Percentiles rank a stretch among this genome's conserved stretches.
Evolutionary conservation across 441 rosid genomes (phyloP).

Genomic region (Euphorbia corollata): DNA sequence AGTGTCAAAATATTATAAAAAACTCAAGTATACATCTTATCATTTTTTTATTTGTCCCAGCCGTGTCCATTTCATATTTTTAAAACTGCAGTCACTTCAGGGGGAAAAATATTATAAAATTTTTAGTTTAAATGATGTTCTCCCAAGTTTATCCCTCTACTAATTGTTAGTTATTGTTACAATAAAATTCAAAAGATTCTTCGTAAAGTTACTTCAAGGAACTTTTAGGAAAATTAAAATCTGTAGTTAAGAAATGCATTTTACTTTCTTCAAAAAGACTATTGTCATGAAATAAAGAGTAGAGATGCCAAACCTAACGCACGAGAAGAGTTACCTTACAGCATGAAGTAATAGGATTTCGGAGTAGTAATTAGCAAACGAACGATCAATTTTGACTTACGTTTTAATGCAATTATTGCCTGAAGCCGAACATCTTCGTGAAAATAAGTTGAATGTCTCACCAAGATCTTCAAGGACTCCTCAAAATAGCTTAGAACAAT

Average conservation of each 20-base stretch:
- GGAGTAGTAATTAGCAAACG: not conserved
- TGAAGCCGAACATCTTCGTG: slow-evolving; percentile 99
- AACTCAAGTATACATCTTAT: too few relatives aligned
- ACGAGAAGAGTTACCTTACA: not conserved
- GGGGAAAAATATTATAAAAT: too few relatives aligned
- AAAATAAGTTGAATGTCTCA: slow-evolving; percentile 77
- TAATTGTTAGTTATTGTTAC: not conserved
- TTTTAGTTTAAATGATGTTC: too few relatives aligned
- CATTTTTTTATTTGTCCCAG: too few relatives aligned
- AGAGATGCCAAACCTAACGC: not conserved
- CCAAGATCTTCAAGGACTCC: slow-evolving; percentile 78
- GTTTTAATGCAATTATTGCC: slow-evolving; percentile 72
- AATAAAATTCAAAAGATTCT: not conserved
- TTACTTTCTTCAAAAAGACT: not conserved
- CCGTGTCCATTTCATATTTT: too few relatives aligned
- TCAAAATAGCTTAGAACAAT: slow-evolving; percentile 70
- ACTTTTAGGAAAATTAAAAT: not conserved
- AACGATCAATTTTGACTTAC: slow-evolving; percentile 42
- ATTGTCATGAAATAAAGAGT: not conserved
- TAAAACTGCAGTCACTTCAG: not conserved
- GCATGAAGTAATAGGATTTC: slow-evolving; percentile 1
- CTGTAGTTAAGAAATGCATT: not conserved
- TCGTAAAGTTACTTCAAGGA: not conserved
- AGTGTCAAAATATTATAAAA: too few relatives aligned
- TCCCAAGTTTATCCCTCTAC: too few relatives aligned